Evolutionary conservation across 2,329 filamentous ascomycete species (phyloP).

Genomic region (Pseudomassariella vexata): DNA sequence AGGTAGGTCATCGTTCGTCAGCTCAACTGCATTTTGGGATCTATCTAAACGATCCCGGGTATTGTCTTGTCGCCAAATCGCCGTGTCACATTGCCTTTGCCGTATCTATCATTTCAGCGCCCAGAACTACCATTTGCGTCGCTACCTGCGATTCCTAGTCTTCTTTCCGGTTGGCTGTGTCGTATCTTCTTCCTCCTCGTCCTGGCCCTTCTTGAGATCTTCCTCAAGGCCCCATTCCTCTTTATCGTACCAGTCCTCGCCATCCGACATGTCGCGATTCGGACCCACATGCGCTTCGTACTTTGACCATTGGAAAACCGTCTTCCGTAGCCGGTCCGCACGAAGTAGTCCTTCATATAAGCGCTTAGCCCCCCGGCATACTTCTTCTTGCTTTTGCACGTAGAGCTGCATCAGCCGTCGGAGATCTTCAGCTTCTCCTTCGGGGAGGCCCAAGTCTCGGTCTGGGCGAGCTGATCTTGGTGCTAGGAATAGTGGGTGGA

Average conservation of each 20-base stretch:
- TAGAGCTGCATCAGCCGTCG: slow-evolving; percentile 68
- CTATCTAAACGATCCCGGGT: too few species aligned
- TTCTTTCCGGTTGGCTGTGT: slow-evolving; percentile 50
- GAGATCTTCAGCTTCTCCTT: slow-evolving; percentile 71
- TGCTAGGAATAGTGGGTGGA: slow-evolving; percentile 71
- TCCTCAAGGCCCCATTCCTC: slow-evolving; percentile 72
- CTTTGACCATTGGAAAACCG: slow-evolving; percentile 70
- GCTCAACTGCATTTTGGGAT: too few species aligned
- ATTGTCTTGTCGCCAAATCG: slow-evolving; percentile 6
- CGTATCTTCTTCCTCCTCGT: slow-evolving; percentile 74
- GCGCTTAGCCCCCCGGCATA: slow-evolving; percentile 63
- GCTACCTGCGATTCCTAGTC: slow-evolving; percentile 50
- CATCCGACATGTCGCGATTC: slow-evolving; percentile 74
- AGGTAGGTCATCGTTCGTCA: too few species aligned
- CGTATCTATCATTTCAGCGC: background rate
- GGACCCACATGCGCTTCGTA: slow-evolving; percentile 66
- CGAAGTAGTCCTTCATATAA: slow-evolving; percentile 66
- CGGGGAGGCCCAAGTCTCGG: slow-evolving; percentile 65
- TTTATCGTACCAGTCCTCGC: slow-evolving; percentile 84
- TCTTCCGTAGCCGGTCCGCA: slow-evolving; percentile 65
- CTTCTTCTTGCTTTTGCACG: slow-evolving; percentile 81
- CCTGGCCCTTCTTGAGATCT: slow-evolving; percentile 74
- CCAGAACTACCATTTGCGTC: background rate
- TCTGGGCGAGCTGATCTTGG: slow-evolving; percentile 58
- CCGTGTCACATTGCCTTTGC: too few species aligned